phyloP scores from a whole-genome alignment of 192 early-diverging fungal species.

The Backusella sp. region DNA sequence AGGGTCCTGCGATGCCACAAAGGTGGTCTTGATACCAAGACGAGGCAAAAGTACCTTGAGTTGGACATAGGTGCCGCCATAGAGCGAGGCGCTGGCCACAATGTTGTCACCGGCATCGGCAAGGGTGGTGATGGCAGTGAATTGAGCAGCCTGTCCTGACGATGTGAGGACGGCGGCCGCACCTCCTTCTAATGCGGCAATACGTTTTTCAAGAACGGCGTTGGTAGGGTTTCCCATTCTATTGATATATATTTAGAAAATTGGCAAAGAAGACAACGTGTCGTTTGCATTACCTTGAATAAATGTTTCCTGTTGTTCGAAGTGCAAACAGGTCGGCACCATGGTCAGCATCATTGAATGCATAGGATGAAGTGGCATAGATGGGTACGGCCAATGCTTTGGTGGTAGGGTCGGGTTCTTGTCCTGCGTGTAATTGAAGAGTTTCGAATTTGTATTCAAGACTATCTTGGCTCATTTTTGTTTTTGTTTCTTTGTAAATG shows the following conservation, averaged over 20 bases:
- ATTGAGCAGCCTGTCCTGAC: constrained; percentile 66
- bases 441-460: constrained; percentile 74
- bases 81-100: constrained; percentile 74
- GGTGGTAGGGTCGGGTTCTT: constrained; percentile 54
- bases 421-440: constrained; percentile 89
- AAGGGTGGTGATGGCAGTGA: constrained; percentile 74
- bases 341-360: constrained; percentile 77
- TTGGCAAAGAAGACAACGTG: neutral
- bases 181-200: constrained; percentile 90
- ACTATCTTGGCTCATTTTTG: neutral
- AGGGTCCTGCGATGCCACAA: constrained; percentile 70
- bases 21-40: constrained; percentile 80
- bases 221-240: constrained; percentile 72
- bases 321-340: constrained; percentile 79
- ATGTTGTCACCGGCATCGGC: constrained; percentile 86
- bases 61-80: constrained; percentile 80
- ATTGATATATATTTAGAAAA: neutral
- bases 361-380: constrained; percentile 83
- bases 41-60: constrained; percentile 83
- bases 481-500: neutral
- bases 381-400: constrained; percentile 86
- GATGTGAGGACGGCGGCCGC: constrained; percentile 58
- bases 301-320: constrained; percentile 74
- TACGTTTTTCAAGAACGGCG: constrained; percentile 87
- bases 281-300: constrained; percentile 58